Conservation (phyloP, 2,329 filamentous ascomycete species). For the Phoma sp. region DNA sequence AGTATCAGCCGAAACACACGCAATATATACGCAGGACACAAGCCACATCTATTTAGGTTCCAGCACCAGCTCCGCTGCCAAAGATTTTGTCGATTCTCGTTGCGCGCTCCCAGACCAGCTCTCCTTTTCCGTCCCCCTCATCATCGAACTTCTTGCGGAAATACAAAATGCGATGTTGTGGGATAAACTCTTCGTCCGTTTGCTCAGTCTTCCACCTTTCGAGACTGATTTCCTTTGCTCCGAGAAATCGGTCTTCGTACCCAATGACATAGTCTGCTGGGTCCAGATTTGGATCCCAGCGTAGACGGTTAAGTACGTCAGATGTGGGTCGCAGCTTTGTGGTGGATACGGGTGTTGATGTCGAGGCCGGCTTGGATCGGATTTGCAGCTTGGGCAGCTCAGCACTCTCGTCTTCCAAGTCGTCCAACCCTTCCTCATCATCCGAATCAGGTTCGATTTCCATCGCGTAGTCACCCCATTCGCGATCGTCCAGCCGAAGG, state of each 20-base stretch:
- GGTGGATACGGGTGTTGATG: slow-evolving; percentile 30
- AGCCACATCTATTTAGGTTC: neutral
- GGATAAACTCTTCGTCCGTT: slow-evolving; percentile 65
- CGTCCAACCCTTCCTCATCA: slow-evolving; percentile 37
- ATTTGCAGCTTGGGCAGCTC: slow-evolving; percentile 24
- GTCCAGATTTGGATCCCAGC: slow-evolving; percentile 58
- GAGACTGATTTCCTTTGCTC: slow-evolving; percentile 56
- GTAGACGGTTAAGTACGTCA: slow-evolving; percentile 59
- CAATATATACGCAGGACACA: neutral
- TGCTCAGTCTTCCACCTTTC: slow-evolving; percentile 62
- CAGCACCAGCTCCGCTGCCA: slow-evolving; percentile 47
- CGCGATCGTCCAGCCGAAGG: slow-evolving; percentile 56
- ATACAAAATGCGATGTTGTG: slow-evolving; percentile 61
- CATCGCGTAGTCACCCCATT: slow-evolving; percentile 59
- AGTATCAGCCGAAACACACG: neutral
- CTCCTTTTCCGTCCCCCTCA: slow-evolving; percentile 27
- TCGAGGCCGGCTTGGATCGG: slow-evolving; percentile 23
- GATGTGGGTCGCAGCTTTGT: slow-evolving; percentile 47
- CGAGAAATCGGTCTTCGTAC: slow-evolving; percentile 62
- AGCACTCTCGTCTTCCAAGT: slow-evolving; percentile 24
- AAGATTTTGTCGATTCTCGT: slow-evolving; percentile 57
- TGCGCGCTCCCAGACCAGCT: slow-evolving; percentile 60
- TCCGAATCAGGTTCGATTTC: slow-evolving; percentile 52
- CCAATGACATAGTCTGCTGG: slow-evolving; percentile 59
- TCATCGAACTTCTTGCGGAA: slow-evolving; percentile 52